These are phyloP conservation scores for Glomus cerebriforme DNA, from an alignment of 192 early-diverging fungal species.

Conservation along the genomic window DNA sequence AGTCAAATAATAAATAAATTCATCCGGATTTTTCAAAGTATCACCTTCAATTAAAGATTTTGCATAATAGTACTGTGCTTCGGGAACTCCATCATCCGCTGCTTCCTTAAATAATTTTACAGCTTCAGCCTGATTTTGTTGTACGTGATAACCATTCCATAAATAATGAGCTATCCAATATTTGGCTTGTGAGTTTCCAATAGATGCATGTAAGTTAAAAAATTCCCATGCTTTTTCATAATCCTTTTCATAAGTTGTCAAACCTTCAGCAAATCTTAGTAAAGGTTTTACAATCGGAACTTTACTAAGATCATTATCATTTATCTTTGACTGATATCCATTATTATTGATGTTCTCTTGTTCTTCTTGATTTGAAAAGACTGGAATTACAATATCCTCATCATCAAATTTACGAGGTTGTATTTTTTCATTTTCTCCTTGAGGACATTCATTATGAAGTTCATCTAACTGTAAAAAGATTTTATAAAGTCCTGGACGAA, in stretches of 20 bases:
- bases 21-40: background rate
- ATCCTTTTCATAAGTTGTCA: slow-evolving; percentile 1
- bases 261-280: background rate
- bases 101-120: slow-evolving; percentile 8
- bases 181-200: slow-evolving; percentile 2
- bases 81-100: background rate
- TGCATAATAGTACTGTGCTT: slow-evolving; percentile 14
- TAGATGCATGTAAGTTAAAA: background rate
- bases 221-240: slow-evolving; percentile 10
- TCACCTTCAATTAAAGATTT: background rate
- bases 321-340: background rate
- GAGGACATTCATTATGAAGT: background rate
- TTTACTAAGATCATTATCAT: background rate
- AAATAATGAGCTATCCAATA: slow-evolving; percentile 23
- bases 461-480: slow-evolving; percentile 16
- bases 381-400: background rate
- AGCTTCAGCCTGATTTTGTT: background rate
- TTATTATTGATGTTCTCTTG: background rate
- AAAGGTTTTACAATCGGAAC: background rate
- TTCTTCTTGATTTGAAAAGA: background rate
- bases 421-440: background rate
- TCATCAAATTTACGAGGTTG: background rate
- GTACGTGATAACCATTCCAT: background rate
- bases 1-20: slow-evolving; percentile 1
- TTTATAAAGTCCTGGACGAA: slow-evolving; percentile 14